These are phyloP conservation scores for Escallonia herrerae DNA, from an alignment of 129 eudicot species.

Conservation along the genomic window DNA sequence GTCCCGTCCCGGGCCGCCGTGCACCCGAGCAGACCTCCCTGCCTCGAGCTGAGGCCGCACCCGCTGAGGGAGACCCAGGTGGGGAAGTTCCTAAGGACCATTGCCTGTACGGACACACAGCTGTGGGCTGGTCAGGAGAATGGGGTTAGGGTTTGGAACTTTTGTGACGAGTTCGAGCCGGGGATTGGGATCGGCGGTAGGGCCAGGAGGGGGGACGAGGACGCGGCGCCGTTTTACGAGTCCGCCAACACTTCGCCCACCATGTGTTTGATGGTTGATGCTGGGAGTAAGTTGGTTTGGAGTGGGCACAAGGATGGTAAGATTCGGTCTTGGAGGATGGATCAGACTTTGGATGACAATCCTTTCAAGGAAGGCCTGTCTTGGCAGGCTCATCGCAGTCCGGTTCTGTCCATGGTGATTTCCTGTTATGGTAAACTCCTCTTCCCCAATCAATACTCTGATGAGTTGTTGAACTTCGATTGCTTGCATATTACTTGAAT, in stretches of 20 bases:
- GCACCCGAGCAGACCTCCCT: constrained; percentile 78
- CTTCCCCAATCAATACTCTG: neutral
- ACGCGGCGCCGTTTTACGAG: constrained; percentile 82
- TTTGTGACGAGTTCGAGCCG: constrained; percentile 52
- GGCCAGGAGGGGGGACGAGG: constrained; percentile 82
- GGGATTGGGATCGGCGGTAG: constrained; percentile 72
- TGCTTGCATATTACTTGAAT: too few relatives aligned
- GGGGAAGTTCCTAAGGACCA: constrained; percentile 70
- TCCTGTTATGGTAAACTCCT: constrained; percentile 28
- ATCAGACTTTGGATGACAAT: constrained; percentile 23
- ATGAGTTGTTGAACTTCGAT: too few relatives aligned
- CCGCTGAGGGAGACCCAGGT: constrained; percentile 93
- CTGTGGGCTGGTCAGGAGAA: constrained; percentile 95
- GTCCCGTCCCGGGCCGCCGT: constrained; percentile 77
- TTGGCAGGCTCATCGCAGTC: constrained; percentile 29
- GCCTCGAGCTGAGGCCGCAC: constrained; percentile 84
- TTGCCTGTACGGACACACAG: constrained; percentile 78
- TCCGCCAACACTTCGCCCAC: constrained; percentile 70
- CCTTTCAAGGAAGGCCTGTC: constrained; percentile 25
- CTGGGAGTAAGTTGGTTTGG: constrained; percentile 75
- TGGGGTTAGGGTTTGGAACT: constrained; percentile 93
- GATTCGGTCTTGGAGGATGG: constrained; percentile 85
- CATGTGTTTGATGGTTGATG: constrained; percentile 63
- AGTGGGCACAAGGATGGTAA: constrained; percentile 98
- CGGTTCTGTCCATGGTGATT: constrained; percentile 17